Conservation (phyloP, 257 asterid genomes). For the Parsonsia alboflavescens region DNA sequence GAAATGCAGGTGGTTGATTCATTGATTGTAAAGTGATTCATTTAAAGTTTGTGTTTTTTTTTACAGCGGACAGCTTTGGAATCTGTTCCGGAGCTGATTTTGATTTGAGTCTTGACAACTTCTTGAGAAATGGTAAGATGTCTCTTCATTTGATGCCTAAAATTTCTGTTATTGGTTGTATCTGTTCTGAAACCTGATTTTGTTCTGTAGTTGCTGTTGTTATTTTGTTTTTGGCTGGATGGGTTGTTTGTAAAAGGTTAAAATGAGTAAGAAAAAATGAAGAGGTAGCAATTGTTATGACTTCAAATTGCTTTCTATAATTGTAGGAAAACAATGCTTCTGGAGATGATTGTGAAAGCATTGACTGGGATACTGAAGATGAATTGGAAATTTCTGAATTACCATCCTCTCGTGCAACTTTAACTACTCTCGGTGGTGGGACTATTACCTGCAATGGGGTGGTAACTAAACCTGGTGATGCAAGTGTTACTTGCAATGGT, state of each 20-base stretch:
- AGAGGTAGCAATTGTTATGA: neutral
- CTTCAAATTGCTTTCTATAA: neutral
- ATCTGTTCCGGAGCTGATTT: neutral
- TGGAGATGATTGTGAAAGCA: conserved; percentile 23
- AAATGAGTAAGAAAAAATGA: neutral
- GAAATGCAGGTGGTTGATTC: neutral
- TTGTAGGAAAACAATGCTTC: conserved; percentile 23
- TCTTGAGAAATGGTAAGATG: neutral
- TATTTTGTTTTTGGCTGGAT: neutral
- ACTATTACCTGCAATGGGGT: conserved; percentile 8
- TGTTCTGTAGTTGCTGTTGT: neutral
- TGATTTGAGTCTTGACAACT: neutral
- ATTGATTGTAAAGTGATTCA: neutral
- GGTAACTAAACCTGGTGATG: conserved; percentile 11
- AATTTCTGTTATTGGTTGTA: neutral
- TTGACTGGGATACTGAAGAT: conserved; percentile 45
- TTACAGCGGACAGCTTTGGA: conserved; percentile 2
- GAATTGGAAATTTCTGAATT: conserved; percentile 28
- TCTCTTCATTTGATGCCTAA: neutral
- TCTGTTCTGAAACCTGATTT: neutral
- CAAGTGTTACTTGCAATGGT: neutral
- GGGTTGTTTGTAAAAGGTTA: neutral
- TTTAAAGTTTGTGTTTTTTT: neutral
- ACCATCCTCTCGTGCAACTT: conserved; percentile 11
- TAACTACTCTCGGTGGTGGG: neutral